Conservation (phyloP, 768 basidiomycete species). For the Suillus plorans region DNA sequence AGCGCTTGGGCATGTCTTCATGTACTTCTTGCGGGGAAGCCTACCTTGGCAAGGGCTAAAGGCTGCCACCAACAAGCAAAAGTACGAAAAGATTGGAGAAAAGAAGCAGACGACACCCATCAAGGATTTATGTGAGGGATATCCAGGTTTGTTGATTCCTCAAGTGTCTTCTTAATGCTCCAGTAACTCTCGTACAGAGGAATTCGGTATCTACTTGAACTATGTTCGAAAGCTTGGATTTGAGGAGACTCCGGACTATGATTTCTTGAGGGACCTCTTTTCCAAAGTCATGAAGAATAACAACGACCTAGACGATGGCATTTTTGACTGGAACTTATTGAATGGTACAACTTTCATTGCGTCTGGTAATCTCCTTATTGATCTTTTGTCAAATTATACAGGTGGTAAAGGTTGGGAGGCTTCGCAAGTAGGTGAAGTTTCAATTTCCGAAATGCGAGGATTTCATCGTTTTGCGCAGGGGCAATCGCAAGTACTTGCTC, state of each 20-base stretch:
- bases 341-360: slow-evolving; percentile 53
- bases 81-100: slow-evolving; percentile 99
- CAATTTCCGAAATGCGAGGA: slow-evolving; percentile 9
- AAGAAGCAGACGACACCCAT: slow-evolving; percentile 99
- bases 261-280: slow-evolving; percentile 94
- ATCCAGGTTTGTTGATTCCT: slow-evolving; percentile 64
- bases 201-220: slow-evolving; percentile 97
- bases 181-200: slow-evolving; percentile 56
- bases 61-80: slow-evolving; percentile 99
- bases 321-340: slow-evolving; percentile 95
- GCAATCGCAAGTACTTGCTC: slow-evolving; percentile 63
- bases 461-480: slow-evolving; percentile 36
- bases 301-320: slow-evolving; percentile 87
- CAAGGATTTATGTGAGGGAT: slow-evolving; percentile 94
- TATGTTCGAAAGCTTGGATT: slow-evolving; percentile 99
- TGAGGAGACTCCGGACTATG: slow-evolving; percentile 98
- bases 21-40: slow-evolving; percentile 98
- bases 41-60: slow-evolving; percentile 99
- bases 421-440: slow-evolving; percentile 53
- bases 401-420: slow-evolving; percentile 95
- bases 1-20: slow-evolving; percentile 99
- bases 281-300: slow-evolving; percentile 91
- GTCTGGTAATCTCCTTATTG: slow-evolving; percentile 3
- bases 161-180: not conserved
- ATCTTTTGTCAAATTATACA: slow-evolving; percentile 25